These are phyloP conservation scores for Entomortierella parvispora DNA, from an alignment of 192 early-diverging fungal genomes.

Conservation along the genomic window DNA sequence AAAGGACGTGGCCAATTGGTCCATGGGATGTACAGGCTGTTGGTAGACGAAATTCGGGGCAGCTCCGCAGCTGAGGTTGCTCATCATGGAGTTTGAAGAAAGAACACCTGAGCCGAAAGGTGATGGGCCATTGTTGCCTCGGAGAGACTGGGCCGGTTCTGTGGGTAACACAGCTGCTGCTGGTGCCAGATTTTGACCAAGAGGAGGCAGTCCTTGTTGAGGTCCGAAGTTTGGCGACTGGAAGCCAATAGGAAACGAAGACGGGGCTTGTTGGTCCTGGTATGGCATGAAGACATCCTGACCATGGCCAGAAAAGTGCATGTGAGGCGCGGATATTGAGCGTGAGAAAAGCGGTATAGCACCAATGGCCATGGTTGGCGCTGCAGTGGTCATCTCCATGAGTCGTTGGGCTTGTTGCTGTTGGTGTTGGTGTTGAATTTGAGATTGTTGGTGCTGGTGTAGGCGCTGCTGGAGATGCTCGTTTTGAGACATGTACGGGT, in stretches of 20 bases:
- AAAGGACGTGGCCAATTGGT: conserved; percentile 30
- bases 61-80: no score
- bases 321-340: conserved; percentile 34
- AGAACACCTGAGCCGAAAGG: no score
- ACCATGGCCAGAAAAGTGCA: conserved; percentile 4
- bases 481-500: not conserved
- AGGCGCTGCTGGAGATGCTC: not conserved
- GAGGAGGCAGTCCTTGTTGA: not conserved
- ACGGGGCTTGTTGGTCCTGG: not conserved
- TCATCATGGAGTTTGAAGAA: no score
- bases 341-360: conserved; percentile 15
- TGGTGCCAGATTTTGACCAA: no score
- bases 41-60: not conserved
- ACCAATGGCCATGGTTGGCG: not conserved
- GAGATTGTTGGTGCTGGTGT: not conserved
- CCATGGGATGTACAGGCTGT: conserved; percentile 26
- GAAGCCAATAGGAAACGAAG: not conserved
- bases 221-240: no score
- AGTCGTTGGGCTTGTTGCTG: not conserved
- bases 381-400: not conserved
- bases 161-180: no score
- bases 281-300: conserved; percentile 5
- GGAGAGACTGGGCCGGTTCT: no score
- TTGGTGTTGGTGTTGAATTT: not conserved
- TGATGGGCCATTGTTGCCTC: no score